Conservation (phyloP, 2,329 filamentous ascomycete genomes). For the Alternaria tenuissima region DNA sequence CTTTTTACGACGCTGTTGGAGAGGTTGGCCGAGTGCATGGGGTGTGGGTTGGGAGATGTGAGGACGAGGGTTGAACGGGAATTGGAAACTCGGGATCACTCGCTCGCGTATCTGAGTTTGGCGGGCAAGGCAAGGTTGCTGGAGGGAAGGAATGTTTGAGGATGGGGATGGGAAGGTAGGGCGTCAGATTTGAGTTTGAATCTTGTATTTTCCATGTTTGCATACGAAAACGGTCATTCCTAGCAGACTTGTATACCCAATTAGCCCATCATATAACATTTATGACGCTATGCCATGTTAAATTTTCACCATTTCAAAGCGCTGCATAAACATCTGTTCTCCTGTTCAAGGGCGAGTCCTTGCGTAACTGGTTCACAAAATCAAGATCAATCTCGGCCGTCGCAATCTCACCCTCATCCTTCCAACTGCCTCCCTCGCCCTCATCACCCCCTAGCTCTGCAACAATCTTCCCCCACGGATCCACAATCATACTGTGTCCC, state of each 20-base stretch:
- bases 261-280: background rate
- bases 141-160: constrained; percentile 31
- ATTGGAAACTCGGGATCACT: constrained; percentile 26
- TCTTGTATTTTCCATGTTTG: background rate
- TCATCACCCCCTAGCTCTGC: constrained; percentile 67
- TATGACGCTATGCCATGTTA: background rate
- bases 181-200: background rate
- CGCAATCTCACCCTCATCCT: constrained; percentile 51
- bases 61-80: constrained; percentile 28
- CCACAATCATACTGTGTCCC: constrained; percentile 84
- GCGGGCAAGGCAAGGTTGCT: constrained; percentile 38
- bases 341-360: constrained; percentile 65
- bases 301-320: constrained; percentile 13
- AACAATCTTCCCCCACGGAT: constrained; percentile 83
- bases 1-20: constrained; percentile 40
- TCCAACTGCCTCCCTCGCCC: constrained; percentile 45
- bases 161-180: background rate
- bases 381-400: constrained; percentile 64
- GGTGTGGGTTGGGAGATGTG: constrained; percentile 32
- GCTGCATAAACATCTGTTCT: constrained; percentile 58
- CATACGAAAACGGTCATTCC: background rate
- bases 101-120: constrained; percentile 34
- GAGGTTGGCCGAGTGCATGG: constrained; percentile 30
- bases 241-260: background rate
- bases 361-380: constrained; percentile 61